Conservation (phyloP, 2,329 filamentous ascomycete species). For the Pestalotiopsis fici region DNA sequence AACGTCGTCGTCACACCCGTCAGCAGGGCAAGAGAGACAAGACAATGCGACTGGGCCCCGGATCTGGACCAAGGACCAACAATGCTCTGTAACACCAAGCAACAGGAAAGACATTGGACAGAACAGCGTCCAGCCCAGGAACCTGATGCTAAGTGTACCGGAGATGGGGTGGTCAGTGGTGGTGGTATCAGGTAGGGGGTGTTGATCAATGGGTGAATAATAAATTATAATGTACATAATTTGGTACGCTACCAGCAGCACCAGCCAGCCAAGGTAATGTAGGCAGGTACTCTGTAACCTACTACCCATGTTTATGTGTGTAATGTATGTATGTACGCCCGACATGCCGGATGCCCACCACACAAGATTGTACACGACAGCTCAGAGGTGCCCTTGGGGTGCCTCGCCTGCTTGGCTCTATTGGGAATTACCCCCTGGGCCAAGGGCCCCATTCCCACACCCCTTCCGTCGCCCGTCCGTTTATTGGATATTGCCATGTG, state of each 20-base stretch:
- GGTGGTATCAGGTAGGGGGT: background rate
- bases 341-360: constrained; percentile 8
- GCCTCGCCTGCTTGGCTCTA: background rate
- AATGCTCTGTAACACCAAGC: background rate
- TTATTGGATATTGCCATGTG: constrained; percentile 1
- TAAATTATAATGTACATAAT: background rate
- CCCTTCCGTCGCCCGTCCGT: background rate
- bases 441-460: background rate
- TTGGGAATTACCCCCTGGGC: background rate
- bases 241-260: too few species aligned
- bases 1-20: background rate
- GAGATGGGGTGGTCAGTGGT: background rate
- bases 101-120: background rate
- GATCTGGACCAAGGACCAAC: background rate
- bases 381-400: constrained; percentile 1
- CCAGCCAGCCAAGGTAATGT: background rate
- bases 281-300: background rate
- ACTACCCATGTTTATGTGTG: background rate
- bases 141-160: background rate
- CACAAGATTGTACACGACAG: constrained; percentile 7
- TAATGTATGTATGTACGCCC: constrained; percentile 8
- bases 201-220: background rate
- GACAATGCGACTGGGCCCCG: background rate
- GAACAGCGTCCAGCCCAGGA: background rate
- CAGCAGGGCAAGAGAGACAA: background rate